Evolutionary conservation across 768 basidiomycete species (phyloP).

Genomic region (Piloderma croceum): DNA sequence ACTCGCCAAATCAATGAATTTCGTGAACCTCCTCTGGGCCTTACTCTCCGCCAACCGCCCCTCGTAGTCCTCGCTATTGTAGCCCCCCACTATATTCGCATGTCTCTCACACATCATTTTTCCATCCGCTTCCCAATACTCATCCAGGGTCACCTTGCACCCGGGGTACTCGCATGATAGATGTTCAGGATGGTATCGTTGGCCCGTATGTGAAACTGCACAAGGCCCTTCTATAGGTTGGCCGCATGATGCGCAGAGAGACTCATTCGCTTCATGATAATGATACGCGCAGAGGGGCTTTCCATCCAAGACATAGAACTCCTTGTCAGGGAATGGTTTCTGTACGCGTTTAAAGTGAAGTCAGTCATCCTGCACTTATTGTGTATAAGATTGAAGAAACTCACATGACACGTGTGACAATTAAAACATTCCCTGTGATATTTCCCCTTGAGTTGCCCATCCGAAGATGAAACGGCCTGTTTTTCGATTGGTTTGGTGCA

Average conservation of each 20-base stretch:
- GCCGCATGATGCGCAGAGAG: constrained; percentile 83
- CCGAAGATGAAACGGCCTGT: constrained; percentile 83
- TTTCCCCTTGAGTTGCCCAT: constrained; percentile 94
- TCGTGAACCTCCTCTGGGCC: constrained; percentile 73
- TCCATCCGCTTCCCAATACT: constrained; percentile 89
- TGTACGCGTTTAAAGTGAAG: constrained; percentile 23
- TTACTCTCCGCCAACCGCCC: constrained; percentile 33
- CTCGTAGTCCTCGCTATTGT: constrained; percentile 20
- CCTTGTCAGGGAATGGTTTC: constrained; percentile 88
- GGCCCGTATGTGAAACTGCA: constrained; percentile 76
- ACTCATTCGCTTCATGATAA: constrained; percentile 89
- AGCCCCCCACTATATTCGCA: constrained; percentile 33
- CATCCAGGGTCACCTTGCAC: constrained; percentile 56
- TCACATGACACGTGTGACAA: constrained; percentile 75
- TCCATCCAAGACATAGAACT: constrained; percentile 88
- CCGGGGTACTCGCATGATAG: constrained; percentile 73
- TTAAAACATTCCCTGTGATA: constrained; percentile 91
- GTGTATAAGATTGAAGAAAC: constrained; percentile 21
- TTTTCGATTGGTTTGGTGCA: constrained; percentile 86
- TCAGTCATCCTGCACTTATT: too few relatives aligned
- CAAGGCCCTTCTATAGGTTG: constrained; percentile 93
- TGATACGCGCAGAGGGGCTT: constrained; percentile 89
- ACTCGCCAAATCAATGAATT: constrained; percentile 65
- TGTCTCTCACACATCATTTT: constrained; percentile 85
- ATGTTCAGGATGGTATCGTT: constrained; percentile 85